Evolutionary conservation across 2,329 filamentous ascomycete species (phyloP).

Genomic region (Teratosphaeria pseudoeucalypti): DNA sequence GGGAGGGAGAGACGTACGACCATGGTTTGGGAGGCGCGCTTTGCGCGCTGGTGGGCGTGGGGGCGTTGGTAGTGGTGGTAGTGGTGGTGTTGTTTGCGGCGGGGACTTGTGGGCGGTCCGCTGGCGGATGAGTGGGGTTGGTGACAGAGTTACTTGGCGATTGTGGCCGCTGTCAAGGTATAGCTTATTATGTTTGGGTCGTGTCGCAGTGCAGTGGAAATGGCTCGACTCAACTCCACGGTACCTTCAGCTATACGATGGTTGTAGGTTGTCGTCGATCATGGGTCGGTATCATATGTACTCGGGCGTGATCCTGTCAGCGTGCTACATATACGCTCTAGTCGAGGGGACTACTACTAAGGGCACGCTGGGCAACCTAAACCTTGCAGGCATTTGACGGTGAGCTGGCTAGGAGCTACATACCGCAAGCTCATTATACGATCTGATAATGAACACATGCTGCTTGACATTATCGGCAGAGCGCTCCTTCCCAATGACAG

Average conservation of each 20-base stretch:
- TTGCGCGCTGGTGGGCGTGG: background rate
- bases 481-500: no score
- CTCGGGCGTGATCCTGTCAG: background rate
- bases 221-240: background rate
- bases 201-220: background rate
- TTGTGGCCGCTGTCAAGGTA: no score
- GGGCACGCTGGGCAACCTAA: background rate
- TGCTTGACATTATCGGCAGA: no score
- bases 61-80: background rate
- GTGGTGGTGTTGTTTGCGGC: background rate
- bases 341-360: background rate
- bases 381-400: background rate
- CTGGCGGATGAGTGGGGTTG: background rate
- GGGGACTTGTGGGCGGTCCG: background rate
- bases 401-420: background rate
- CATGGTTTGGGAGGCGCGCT: conserved; percentile 5
- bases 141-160: no score
- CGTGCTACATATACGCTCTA: background rate
- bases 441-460: no score
- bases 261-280: background rate
- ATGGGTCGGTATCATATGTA: background rate
- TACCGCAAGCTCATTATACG: no score
- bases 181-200: background rate
- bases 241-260: background rate
- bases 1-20: conserved; percentile 10